Percentiles rank a stretch among this genome's conserved stretches.
Evolutionary conservation across 139 green algal species (phyloP).

Genomic region (Chlamydomonas applanata): DNA sequence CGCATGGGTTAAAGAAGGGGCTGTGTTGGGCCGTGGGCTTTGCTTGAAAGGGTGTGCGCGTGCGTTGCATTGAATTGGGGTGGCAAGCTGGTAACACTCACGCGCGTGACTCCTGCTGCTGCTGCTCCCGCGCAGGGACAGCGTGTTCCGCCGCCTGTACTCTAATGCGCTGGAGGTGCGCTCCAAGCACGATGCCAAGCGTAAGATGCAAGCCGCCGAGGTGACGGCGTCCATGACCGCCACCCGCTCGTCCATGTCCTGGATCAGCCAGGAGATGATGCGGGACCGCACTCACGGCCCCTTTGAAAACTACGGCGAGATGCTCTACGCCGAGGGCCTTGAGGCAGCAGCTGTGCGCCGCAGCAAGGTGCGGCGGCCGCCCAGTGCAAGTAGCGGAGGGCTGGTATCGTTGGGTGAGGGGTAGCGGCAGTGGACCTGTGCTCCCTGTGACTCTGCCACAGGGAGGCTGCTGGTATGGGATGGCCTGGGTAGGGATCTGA

Average conservation of each 20-base stretch:
- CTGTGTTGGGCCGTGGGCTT: background rate
- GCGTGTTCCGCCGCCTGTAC: conserved; percentile 58
- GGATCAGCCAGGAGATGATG: conserved; percentile 70
- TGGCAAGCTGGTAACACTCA: background rate
- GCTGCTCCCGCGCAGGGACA: conserved; percentile 7
- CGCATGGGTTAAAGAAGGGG: background rate
- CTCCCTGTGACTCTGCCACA: background rate
- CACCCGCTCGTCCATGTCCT: conserved; percentile 52
- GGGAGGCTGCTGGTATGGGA: background rate
- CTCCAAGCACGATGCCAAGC: conserved; percentile 43
- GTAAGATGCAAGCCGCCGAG: conserved; percentile 29
- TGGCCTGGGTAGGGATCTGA: background rate
- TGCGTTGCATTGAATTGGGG: too few species aligned
- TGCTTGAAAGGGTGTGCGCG: too few species aligned
- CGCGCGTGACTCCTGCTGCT: background rate
- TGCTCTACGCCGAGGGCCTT: conserved; percentile 79
- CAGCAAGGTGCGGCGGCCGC: conserved; percentile 42
- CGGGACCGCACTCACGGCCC: conserved; percentile 45
- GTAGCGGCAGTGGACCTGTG: background rate
- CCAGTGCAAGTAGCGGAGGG: too few species aligned
- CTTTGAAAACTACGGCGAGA: conserved; percentile 80
- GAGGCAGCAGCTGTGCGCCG: conserved; percentile 33
- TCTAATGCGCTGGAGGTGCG: conserved; percentile 42
- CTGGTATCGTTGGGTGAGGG: too few species aligned
- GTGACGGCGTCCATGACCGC: conserved; percentile 16